Evolutionary conservation across 208 protist genomes (phyloP).

Genomic region (Acanthamoeba triangularis): DNA sequence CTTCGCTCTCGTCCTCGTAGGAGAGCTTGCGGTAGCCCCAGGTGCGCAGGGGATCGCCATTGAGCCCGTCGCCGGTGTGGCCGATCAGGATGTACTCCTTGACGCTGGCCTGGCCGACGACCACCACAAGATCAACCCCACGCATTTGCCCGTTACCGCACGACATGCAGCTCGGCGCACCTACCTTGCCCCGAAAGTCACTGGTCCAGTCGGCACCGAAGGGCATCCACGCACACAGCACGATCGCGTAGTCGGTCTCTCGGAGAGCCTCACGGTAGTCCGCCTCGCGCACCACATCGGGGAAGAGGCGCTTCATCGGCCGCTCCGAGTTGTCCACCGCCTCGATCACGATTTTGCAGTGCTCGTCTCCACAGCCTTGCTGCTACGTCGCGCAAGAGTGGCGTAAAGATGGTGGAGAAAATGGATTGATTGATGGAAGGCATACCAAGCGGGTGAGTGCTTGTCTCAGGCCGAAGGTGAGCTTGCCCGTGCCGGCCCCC

Average conservation of each 20-base stretch:
- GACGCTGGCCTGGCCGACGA: not conserved
- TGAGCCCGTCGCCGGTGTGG: not conserved
- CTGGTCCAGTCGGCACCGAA: conserved; percentile 33
- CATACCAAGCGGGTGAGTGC: not conserved
- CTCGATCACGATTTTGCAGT: not conserved
- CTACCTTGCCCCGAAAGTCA: conserved; percentile 17
- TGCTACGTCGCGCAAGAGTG: too few relatives aligned
- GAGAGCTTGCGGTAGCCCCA: conserved; percentile 13
- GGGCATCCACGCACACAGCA: conserved; percentile 52
- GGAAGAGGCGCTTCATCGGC: conserved; percentile 32
- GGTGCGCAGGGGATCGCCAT: not conserved
- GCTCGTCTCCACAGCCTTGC: too few relatives aligned
- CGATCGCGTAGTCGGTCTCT: not conserved
- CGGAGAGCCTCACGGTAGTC: not conserved
- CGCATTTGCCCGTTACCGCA: not conserved
- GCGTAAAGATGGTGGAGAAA: not conserved
- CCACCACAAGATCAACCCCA: not conserved
- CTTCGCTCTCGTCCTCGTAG: not conserved
- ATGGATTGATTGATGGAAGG: not conserved
- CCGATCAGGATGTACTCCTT: conserved; percentile 35
- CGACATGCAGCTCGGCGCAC: not conserved
- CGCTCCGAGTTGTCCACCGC: conserved; percentile 18
- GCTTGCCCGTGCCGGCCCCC: conserved; percentile 14
- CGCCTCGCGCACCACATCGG: conserved; percentile 16
- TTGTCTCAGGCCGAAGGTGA: not conserved